Evolutionary conservation across 163 green algal species (phyloP).

Genomic region (Scenedesmus sp.): DNA sequence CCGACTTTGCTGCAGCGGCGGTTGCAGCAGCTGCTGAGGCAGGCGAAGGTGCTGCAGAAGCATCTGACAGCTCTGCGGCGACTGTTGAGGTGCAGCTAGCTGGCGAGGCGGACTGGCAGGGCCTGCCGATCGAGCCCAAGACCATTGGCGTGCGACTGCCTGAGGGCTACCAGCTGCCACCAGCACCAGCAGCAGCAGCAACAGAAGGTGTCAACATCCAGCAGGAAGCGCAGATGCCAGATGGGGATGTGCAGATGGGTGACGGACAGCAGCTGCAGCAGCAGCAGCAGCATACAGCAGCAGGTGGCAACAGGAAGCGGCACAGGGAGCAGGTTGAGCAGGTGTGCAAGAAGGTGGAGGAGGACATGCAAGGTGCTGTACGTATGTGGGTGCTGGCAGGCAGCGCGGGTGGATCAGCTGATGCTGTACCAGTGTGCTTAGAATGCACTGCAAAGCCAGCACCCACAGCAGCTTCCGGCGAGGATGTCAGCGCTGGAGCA

Average conservation of each 20-base stretch:
- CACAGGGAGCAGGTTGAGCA: background rate
- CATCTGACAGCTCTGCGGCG: constrained; percentile 10
- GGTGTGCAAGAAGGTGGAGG: background rate
- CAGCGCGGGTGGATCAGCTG: too few relatives aligned
- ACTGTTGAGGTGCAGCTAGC: background rate
- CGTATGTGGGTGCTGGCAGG: background rate
- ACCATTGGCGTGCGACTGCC: background rate
- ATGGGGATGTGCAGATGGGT: background rate
- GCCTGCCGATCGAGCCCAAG: background rate
- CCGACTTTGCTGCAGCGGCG: constrained; percentile 27
- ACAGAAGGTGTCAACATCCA: background rate
- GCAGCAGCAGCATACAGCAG: background rate
- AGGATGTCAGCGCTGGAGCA: background rate
- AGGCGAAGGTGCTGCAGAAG: background rate
- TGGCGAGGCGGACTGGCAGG: background rate
- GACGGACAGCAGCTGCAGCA: background rate
- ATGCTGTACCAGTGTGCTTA: constrained; percentile 26
- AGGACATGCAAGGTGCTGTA: background rate
- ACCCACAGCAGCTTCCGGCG: background rate
- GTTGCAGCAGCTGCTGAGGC: constrained; percentile 5
- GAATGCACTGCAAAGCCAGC: constrained; percentile 3
- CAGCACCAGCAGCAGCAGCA: constrained; percentile 8
- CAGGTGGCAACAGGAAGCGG: background rate
- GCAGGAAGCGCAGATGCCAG: background rate
- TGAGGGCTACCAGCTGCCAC: constrained; percentile 32